A percentile compares a stretch with the other conserved stretches of the same genome.
These are phyloP conservation scores for Lodderomyces beijingensis DNA, from an alignment of 1,139 yeast genomes.

Conservation along the genomic window DNA sequence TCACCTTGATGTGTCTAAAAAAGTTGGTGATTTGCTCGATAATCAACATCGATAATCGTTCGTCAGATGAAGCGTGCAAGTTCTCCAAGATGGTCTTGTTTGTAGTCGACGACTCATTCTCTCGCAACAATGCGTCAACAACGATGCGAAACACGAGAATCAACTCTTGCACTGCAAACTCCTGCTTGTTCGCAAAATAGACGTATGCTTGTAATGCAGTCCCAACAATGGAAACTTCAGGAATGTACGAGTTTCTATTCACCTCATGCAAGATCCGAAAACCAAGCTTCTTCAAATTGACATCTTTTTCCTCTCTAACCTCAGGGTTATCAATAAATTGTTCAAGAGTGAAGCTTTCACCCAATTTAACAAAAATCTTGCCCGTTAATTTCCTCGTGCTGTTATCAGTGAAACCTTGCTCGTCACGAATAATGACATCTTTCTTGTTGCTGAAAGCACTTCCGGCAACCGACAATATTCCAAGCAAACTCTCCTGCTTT, in stretches of 20 bases:
- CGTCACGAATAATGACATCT: slow-evolving; percentile 14
- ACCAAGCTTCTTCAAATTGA: slow-evolving; percentile 41
- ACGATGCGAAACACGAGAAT: slow-evolving; percentile 28
- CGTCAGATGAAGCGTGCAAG: slow-evolving; percentile 14
- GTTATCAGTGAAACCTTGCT: slow-evolving; percentile 24
- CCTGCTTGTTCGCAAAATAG: slow-evolving; percentile 21
- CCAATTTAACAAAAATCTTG: slow-evolving; percentile 37
- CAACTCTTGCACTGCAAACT: slow-evolving; percentile 22
- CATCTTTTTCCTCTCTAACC: slow-evolving; percentile 9
- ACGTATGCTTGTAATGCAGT: slow-evolving; percentile 32
- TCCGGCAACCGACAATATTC: slow-evolving; percentile 34
- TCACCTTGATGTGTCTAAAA: slow-evolving; percentile 32
- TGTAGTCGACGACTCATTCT: slow-evolving; percentile 18
- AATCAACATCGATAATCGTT: slow-evolving; percentile 19
- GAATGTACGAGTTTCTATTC: slow-evolving; percentile 33
- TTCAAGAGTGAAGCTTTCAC: slow-evolving; percentile 29
- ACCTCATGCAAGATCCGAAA: slow-evolving; percentile 39
- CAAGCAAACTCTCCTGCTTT: slow-evolving; percentile 40
- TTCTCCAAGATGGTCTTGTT: slow-evolving; percentile 18
- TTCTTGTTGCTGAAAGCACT: slow-evolving; percentile 19
- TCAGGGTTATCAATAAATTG: slow-evolving; percentile 17
- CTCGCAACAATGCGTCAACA: slow-evolving; percentile 20
- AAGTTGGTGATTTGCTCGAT: slow-evolving; percentile 29
- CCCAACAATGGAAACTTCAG: slow-evolving; percentile 39
- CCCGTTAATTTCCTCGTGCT: slow-evolving; percentile 28